A percentile compares a stretch with the other conserved stretches of the same genome.
These are phyloP conservation scores for Yarrowia porcina DNA, from an alignment of 805 yeast species.

Conservation along the genomic window DNA sequence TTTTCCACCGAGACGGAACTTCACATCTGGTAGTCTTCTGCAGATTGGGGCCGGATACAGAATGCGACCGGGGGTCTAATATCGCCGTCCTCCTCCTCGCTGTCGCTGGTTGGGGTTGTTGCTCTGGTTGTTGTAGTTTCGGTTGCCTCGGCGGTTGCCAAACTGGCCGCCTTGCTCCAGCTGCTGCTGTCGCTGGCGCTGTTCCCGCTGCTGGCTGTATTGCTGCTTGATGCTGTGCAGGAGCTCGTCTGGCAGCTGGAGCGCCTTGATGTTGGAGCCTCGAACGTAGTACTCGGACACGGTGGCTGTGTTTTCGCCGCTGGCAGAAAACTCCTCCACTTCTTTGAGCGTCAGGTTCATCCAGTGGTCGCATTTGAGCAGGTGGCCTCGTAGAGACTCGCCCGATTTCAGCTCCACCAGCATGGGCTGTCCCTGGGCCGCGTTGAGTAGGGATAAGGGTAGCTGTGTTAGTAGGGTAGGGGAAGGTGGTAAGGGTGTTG, in stretches of 20 bases:
- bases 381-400: conserved; percentile 78
- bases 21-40: conserved; percentile 9
- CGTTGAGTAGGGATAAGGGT: conserved; percentile 84
- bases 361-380: conserved; percentile 87
- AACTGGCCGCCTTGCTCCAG: conserved; percentile 24
- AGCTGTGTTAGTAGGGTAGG: conserved; percentile 58
- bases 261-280: conserved; percentile 51
- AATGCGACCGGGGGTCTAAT: conserved; percentile 45
- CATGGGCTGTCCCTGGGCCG: conserved; percentile 85
- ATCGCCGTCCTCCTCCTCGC: conserved; percentile 26
- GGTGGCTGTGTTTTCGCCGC: conserved; percentile 60
- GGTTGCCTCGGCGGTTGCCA: conserved; percentile 29
- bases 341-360: conserved; percentile 86
- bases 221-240: conserved; percentile 40
- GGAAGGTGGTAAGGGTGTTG: too few species aligned
- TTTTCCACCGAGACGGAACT: background rate
- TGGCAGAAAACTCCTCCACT: conserved; percentile 51
- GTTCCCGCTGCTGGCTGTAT: conserved; percentile 29
- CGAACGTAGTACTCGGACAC: conserved; percentile 74
- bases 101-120: conserved; percentile 27
- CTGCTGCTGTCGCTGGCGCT: conserved; percentile 30
- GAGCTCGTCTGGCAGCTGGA: conserved; percentile 43
- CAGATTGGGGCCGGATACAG: too few species aligned
- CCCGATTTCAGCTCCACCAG: conserved; percentile 90
- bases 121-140: conserved; percentile 26